Base-by-base conservation (phyloP, 345 rosid species). In the Raphanus raphanistrum region DNA sequence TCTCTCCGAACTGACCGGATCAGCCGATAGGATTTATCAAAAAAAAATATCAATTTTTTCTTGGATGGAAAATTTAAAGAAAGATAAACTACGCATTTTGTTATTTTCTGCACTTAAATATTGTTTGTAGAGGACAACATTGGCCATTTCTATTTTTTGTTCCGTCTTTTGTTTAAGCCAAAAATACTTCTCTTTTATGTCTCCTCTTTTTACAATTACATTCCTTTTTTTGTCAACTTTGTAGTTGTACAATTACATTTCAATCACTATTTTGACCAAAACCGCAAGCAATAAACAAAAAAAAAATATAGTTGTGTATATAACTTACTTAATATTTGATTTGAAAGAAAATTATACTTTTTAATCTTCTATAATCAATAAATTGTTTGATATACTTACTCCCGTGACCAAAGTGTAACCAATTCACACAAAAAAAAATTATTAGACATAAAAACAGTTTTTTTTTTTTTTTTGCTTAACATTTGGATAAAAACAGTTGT, bases 131-230 rank as follows among this genome's bases (percentile, higher is more conserved):
- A 70, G 16, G 71, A 77, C 75, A 77, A 63, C 80, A 77, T 77
- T 77, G 80, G 70, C 71, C 71, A 75, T 63, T 77, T 71, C 80
- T 71, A 77, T 77, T 63, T 77, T 77, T 77, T 16, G 81, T 77
- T 77, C 67, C 72, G 71, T 77, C 38, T 77, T 77, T 77, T 77
- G 72, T 41, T 76, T 52, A 17, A 58, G 35, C 50, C 72, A 65
- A 71, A 70, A 71, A 77, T 72, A 71, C 76, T 64, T 32, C 16
- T 77, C 71, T 54, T 71, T 71, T 28, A 71, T 77, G 80, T 77
- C 72, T 64, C 71, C 66, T 5, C 36, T 59, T 54, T 77, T 64
- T 35, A 70, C 76, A 63, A 63, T 70, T 54, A 55, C 25, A 32
- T 64, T 63, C 21, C 21, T 21, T 21, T 21, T 21, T 21, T 21